These are phyloP conservation scores for Lolium perenne DNA, from an alignment of 176 grass and related monocot species.

Conservation along the genomic window DNA sequence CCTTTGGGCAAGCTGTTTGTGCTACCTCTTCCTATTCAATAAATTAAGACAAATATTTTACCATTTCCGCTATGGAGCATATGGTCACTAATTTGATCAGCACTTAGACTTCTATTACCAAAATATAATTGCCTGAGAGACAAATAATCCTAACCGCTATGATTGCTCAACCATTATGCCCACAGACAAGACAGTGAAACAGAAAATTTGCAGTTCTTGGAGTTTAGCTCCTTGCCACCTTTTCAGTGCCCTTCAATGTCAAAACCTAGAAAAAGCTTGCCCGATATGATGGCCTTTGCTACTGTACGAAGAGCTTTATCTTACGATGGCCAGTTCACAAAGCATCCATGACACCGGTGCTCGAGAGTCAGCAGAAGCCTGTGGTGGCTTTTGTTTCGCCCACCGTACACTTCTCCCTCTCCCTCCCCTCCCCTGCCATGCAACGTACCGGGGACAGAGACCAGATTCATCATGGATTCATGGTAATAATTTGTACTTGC, in stretches of 20 bases:
- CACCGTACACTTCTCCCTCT: not conserved
- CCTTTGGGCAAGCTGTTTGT: too few relatives aligned
- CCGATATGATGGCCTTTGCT: slow-evolving; percentile 46
- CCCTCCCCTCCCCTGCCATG: not conserved
- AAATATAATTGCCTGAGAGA: not conserved
- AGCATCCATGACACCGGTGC: slow-evolving; percentile 47
- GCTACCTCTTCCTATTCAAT: too few relatives aligned
- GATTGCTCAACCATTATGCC: slow-evolving; percentile 28
- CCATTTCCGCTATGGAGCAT: too few relatives aligned
- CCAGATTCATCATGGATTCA: slow-evolving; percentile 30
- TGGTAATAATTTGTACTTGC: slow-evolving; percentile 47
- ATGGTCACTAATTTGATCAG: not conserved
- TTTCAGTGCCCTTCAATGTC: slow-evolving; percentile 58
- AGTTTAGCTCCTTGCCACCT: slow-evolving; percentile 48
- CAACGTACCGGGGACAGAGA: slow-evolving; percentile 12
- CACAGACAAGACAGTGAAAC: slow-evolving; percentile 25
- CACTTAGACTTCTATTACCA: not conserved
- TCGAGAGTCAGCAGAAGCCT: slow-evolving; percentile 18
- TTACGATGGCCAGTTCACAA: slow-evolving; percentile 53
- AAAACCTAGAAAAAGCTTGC: slow-evolving; percentile 42
- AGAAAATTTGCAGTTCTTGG: slow-evolving; percentile 37
- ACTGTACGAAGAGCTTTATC: slow-evolving; percentile 29
- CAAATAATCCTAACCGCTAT: not conserved
- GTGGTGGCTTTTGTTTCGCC: slow-evolving; percentile 34
- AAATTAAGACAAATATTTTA: too few relatives aligned